phyloP scores from a whole-genome alignment of 2,329 filamentous ascomycete genomes.

The Trichoderma atroviride region DNA sequence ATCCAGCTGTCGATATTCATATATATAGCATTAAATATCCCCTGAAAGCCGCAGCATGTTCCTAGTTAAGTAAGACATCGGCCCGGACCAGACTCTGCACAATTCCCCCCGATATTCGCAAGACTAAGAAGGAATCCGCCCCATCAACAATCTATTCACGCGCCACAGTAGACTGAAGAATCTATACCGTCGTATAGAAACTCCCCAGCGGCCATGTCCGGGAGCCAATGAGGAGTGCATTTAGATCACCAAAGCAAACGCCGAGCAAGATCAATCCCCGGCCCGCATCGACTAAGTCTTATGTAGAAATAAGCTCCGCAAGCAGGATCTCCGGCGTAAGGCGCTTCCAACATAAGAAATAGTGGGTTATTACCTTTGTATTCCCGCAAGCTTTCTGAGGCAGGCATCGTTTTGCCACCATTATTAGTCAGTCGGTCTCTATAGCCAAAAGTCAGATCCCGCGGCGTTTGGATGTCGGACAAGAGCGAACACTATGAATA shows the following conservation, averaged over 20 bases:
- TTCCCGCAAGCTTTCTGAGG: not conserved
- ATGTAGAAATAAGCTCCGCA: conserved; percentile 9
- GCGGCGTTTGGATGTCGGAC: not conserved
- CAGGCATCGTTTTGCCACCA: not conserved
- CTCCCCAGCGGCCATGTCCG: not conserved
- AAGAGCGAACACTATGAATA: not conserved
- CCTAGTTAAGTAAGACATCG: not conserved
- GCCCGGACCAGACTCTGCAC: not conserved
- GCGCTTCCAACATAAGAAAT: not conserved
- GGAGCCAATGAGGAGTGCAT: not conserved
- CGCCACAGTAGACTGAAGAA: not conserved
- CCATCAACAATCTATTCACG: not conserved
- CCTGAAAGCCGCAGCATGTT: not conserved
- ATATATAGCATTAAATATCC: not conserved
- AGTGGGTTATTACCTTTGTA: not conserved
- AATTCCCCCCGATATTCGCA: not conserved
- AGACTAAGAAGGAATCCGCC: no score
- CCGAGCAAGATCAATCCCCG: conserved; percentile 1
- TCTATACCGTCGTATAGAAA: not conserved
- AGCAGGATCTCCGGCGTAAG: not conserved
- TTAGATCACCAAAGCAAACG: not conserved
- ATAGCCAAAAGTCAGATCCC: not conserved
- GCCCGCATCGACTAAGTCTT: not conserved
- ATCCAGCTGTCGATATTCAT: not conserved
- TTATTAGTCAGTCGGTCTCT: not conserved